Percentiles rank a stretch among this genome's conserved stretches.
Conservation (phyloP, 1,284 basidiomycete species). For the Irpex lacteus region DNA sequence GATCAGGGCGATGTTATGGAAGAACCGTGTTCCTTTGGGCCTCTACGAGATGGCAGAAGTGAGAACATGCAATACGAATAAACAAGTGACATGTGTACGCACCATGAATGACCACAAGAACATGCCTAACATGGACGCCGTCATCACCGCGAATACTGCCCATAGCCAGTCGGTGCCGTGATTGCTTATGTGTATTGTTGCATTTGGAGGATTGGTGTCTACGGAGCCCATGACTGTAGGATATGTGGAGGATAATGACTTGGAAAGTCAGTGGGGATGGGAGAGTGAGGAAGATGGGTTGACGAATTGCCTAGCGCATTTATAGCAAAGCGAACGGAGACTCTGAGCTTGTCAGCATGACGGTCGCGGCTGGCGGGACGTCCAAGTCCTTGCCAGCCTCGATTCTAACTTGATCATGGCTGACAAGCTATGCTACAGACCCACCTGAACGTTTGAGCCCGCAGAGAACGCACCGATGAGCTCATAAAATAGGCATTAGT, state of each 20-base stretch:
- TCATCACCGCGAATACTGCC: slow-evolving; percentile 46
- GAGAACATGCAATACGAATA: neutral
- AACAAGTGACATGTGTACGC: neutral
- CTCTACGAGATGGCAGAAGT: slow-evolving; percentile 23
- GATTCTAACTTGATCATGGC: no score
- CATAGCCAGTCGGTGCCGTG: slow-evolving; percentile 47
- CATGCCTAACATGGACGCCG: slow-evolving; percentile 22
- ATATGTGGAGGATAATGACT: neutral
- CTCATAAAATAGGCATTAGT: no score
- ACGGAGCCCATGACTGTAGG: neutral
- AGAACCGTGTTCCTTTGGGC: slow-evolving; percentile 35
- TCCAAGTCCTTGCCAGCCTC: no score
- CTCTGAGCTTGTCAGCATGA: no score
- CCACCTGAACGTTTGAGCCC: no score
- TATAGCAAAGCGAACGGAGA: no score
- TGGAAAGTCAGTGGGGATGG: neutral
- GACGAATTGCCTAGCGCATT: no score
- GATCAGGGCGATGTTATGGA: slow-evolving; percentile 41
- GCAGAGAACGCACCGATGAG: no score
- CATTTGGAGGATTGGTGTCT: neutral
- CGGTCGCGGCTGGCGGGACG: no score
- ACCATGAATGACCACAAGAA: slow-evolving; percentile 6
- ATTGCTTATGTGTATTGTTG: slow-evolving; percentile 32
- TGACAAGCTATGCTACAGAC: no score
- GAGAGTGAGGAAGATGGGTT: no score